A percentile compares a stretch with the other conserved stretches of the same genome.
Evolutionary conservation across 2,329 filamentous ascomycete genomes (phyloP).

Genomic region (Colletotrichum euphorbiae): DNA sequence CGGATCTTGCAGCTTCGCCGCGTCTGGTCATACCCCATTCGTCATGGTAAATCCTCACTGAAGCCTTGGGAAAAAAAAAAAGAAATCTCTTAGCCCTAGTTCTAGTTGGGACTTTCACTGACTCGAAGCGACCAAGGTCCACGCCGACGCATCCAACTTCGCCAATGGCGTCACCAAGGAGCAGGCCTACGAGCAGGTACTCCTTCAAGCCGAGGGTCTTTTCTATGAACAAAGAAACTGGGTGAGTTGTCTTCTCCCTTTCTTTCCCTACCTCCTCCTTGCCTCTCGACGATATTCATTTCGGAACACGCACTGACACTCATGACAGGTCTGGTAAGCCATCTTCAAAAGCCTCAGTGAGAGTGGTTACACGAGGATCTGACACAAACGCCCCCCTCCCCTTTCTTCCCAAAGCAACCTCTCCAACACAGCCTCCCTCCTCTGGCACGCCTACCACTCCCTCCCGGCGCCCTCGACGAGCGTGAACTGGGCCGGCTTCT

Average conservation of each 20-base stretch:
- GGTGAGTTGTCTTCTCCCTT: slow-evolving; percentile 62
- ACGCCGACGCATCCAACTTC: slow-evolving; percentile 84
- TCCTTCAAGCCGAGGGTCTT: slow-evolving; percentile 76
- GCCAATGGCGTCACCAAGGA: slow-evolving; percentile 73
- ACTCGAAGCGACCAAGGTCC: slow-evolving; percentile 63
- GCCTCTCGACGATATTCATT: background rate
- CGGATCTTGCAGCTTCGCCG: background rate
- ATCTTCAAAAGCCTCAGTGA: background rate
- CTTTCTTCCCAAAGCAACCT: slow-evolving; percentile 66
- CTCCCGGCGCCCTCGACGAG: slow-evolving; percentile 72
- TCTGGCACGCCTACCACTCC: slow-evolving; percentile 85
- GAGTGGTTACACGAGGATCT: too few species aligned
- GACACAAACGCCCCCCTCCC: too few species aligned
- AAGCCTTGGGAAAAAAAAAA: background rate
- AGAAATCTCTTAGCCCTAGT: background rate
- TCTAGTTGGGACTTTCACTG: background rate
- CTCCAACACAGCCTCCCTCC: slow-evolving; percentile 78
- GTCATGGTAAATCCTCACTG: slow-evolving; percentile 14
- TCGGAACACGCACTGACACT: slow-evolving; percentile 9
- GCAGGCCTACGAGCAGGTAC: slow-evolving; percentile 79
- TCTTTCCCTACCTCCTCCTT: background rate
- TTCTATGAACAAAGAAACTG: slow-evolving; percentile 82
- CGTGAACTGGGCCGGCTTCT: slow-evolving; percentile 88
- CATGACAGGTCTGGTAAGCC: slow-evolving; percentile 55
- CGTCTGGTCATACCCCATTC: background rate